Evolutionary conservation across 805 yeast species (phyloP), one percentile per base, ranked within the genome.

Genomic region (Torulaspora gathmanii): DNA sequence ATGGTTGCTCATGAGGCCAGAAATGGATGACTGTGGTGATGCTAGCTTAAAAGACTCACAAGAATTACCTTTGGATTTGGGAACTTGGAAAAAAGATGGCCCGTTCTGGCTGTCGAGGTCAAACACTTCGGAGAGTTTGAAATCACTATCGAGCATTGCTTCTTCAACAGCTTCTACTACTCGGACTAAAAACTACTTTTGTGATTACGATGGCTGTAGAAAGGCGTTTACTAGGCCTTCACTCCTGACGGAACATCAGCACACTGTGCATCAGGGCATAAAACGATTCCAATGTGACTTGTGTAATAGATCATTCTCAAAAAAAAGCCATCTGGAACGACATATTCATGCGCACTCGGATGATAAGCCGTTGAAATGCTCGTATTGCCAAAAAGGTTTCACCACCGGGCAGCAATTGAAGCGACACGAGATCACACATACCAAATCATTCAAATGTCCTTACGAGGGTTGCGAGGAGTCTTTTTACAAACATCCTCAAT

Each of bases 191-290:
- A 70, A 64, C 19, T 83, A 83, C 58, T 57, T 63, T 10, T 91
- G 98, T 63, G 75, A 73, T 15, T 75, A 70, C 47, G 75, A 71
- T 5, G 82, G 77, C 2, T 93, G 98, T 58, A 75, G 67, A 25
- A 91, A 88, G 62, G 75, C 85, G 1, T 91, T 88, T 57, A 70
- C 84, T 5, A 73, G 91, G 39, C 97, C 97, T 0, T 82, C 95
- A 1, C 70, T 88, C 9, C 69, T 93, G 40, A 86, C 82, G 28
- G 96, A 87, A 56, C 99, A 93, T 58, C 72, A 75, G 49, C 70
- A 91, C 31, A 65, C 85, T 7, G 56, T 55, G 0, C 99, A 93
- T 57, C 75, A 85, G 2, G 85, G 86, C 48, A 80, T 82, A 33
- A 70, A 93, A 42, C 95, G 95, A 0, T 91, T 80, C 60, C 57